phyloP scores from a whole-genome alignment of 75 land plant species.

The Picea glauca region DNA sequence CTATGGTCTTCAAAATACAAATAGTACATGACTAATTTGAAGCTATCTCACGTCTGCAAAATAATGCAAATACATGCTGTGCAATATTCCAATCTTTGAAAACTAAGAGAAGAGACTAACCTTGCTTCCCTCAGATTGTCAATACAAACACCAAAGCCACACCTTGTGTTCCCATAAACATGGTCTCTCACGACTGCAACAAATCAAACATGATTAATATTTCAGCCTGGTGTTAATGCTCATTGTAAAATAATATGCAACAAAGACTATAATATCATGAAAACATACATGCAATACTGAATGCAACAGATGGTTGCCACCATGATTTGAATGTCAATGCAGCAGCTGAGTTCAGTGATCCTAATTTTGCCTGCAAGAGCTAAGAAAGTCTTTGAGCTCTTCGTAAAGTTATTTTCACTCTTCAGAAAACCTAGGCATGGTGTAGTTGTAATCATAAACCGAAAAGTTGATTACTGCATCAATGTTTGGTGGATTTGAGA shows the following conservation, averaged over 20 bases:
- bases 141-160: conserved; percentile 75
- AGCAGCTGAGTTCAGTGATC: conserved; percentile 54
- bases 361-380: conserved; percentile 68
- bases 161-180: conserved; percentile 32
- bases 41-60: neutral
- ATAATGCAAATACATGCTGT: neutral
- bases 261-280: neutral
- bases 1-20: neutral
- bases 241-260: neutral
- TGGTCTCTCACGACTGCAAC: conserved; percentile 68
- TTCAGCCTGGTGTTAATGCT: neutral
- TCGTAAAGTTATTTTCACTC: neutral
- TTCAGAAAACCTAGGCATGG: neutral
- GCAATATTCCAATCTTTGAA: neutral
- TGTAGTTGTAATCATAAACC: neutral
- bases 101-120: conserved; percentile 26
- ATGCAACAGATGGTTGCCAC: conserved; percentile 91
- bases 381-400: neutral
- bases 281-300: conserved; percentile 66
- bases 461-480: neutral
- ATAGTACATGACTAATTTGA: neutral
- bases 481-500: neutral
- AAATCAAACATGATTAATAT: neutral
- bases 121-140: conserved; percentile 87
- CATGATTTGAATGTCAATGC: conserved; percentile 83